phyloP scores from a whole-genome alignment of 345 rosid species.

The Raphanus raphanistrum region DNA sequence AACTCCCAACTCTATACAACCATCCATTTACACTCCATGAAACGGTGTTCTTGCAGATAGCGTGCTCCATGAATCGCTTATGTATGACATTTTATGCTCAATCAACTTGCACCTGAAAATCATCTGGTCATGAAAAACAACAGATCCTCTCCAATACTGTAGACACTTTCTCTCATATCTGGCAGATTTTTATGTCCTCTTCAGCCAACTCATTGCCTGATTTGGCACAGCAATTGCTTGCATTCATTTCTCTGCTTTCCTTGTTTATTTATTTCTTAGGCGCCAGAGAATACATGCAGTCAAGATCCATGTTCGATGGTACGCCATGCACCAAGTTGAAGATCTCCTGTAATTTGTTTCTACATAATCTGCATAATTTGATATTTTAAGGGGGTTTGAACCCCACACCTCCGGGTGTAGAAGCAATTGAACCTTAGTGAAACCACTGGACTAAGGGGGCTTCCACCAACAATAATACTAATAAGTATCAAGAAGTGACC shows the following conservation, averaged over 20 bases:
- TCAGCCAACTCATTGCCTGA: constrained; percentile 37
- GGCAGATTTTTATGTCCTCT: constrained; percentile 34
- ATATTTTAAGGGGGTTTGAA: too few relatives aligned
- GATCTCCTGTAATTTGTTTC: too few relatives aligned
- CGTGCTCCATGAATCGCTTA: not conserved
- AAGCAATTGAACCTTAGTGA: too few relatives aligned
- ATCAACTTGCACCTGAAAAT: constrained; percentile 14
- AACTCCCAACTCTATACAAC: not conserved
- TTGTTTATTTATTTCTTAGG: not conserved
- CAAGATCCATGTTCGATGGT: too few relatives aligned
- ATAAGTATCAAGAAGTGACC: too few relatives aligned
- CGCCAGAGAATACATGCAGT: too few relatives aligned
- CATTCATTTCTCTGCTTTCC: not conserved
- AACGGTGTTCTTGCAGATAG: not conserved
- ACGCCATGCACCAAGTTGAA: too few relatives aligned
- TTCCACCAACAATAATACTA: too few relatives aligned
- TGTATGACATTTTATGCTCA: not conserved
- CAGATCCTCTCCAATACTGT: not conserved
- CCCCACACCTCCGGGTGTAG: too few relatives aligned
- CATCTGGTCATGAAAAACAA: not conserved
- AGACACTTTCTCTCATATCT: constrained; percentile 38
- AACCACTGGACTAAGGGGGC: too few relatives aligned
- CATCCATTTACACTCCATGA: not conserved
- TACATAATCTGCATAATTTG: too few relatives aligned
- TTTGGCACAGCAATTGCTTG: constrained; percentile 3